Percentiles rank a stretch among this genome's conserved stretches.
phyloP scores from a whole-genome alignment of 1,139 yeast genomes.

The Blastobotrys proliferans region DNA sequence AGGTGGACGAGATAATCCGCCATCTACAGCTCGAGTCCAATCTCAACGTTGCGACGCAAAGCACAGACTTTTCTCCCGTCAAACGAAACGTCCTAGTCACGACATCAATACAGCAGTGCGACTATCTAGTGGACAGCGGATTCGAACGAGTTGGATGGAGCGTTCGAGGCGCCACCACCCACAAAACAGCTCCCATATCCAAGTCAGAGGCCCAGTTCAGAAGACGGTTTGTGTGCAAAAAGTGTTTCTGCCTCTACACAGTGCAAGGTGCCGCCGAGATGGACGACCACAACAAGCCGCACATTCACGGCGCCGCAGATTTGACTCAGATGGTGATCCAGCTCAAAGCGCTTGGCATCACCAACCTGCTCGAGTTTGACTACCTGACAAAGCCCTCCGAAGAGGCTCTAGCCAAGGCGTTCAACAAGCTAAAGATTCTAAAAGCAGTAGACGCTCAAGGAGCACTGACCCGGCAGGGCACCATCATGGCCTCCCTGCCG shows the following conservation, averaged over 20 bases:
- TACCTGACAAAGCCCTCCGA: slow-evolving; percentile 92
- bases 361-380: slow-evolving; percentile 82
- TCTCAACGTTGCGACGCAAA: not conserved
- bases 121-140: slow-evolving; percentile 8
- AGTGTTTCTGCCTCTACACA: slow-evolving; percentile 82
- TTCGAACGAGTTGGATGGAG: slow-evolving; percentile 6
- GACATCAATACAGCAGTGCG: not conserved
- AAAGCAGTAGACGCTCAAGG: slow-evolving; percentile 80
- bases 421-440: slow-evolving; percentile 49
- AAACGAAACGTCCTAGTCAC: not conserved
- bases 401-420: slow-evolving; percentile 66
- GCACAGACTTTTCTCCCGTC: not conserved
- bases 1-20: not conserved
- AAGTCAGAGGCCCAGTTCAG: slow-evolving; percentile 21
- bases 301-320: slow-evolving; percentile 75
- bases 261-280: slow-evolving; percentile 79
- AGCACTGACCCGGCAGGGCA: slow-evolving; percentile 63
- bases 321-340: slow-evolving; percentile 75
- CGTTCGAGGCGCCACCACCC: not conserved
- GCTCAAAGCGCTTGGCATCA: slow-evolving; percentile 76
- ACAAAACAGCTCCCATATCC: slow-evolving; percentile 19
- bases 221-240: slow-evolving; percentile 60
- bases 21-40: not conserved
- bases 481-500: slow-evolving; percentile 82
- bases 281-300: slow-evolving; percentile 62